Evolutionary conservation across 2,329 filamentous ascomycete genomes (phyloP), one percentile per base, ranked within the genome.

Genomic region (Boeremia lycopersici): DNA sequence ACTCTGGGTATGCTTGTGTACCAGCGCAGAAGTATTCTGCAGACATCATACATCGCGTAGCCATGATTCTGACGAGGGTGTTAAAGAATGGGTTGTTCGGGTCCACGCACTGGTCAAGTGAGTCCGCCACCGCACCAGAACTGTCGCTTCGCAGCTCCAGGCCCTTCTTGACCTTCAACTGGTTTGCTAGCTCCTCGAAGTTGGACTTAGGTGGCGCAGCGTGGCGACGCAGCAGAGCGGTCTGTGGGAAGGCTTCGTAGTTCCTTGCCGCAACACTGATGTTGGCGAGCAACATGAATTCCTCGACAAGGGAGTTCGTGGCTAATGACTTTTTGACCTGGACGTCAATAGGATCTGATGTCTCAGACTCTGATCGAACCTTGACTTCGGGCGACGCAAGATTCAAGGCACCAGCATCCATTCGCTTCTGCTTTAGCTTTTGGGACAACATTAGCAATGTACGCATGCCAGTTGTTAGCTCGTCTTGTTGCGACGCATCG

Each of bases 211-310:
- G 95, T 3, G 96, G 95, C 12, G 93, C 87, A 15, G 85, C 92
- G 82, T 99, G 95, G 54, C 95, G 90, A 59, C 93, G 90, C 13
- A 99, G 86, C 66, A 99, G 87, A 43, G 95, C 95, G 0, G 93
- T 98, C 76, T 99, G 93, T 0, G 95, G 93, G 77, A 97, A 98
- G 2, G 92, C 87, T 43, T 90, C 85, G 78, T 96, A 91, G 71
- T 96, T 96, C 75, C 91, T 93, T 62, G 87, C 84, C 6, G 93
- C 95, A 28, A 99, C 96, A 64, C 89, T 93, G 70, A 91, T 92
- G 78, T 99, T 99, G 81, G 95, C 96, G 74, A 98, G 89, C 71
- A 99, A 82, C 95, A 99, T 99, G 82, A 99, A 98, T 74, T 99
- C 95, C 73, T 99, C 95, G 26, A 99, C 96, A 5, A 99, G 85